Conservation (phyloP, 345 rosid genomes). For the Balakata baccata region DNA sequence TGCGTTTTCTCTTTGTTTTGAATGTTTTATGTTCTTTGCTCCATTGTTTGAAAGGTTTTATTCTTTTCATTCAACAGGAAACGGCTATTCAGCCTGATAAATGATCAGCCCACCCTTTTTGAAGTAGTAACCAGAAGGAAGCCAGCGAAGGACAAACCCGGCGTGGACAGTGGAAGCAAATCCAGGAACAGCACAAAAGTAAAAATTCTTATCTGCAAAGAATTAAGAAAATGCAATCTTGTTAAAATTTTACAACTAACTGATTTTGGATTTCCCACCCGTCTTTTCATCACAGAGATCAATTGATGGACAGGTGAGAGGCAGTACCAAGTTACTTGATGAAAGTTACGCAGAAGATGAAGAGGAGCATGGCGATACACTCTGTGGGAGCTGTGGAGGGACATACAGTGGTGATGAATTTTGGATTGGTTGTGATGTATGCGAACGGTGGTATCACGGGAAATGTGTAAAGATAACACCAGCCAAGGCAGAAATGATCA, state of each 20-base stretch:
- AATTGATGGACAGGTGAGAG: constrained; percentile 54
- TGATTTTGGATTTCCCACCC: neutral
- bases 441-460: constrained; percentile 87
- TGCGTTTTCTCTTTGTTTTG: neutral
- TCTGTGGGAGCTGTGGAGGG: constrained; percentile 81
- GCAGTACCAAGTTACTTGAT: constrained; percentile 45
- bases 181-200: constrained; percentile 73
- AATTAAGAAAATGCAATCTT: neutral
- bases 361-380: constrained; percentile 82
- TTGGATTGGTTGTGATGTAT: constrained; percentile 84
- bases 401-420: constrained; percentile 71
- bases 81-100: constrained; percentile 64
- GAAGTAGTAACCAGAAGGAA: constrained; percentile 65
- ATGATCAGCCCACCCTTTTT: constrained; percentile 68
- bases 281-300: constrained; percentile 47
- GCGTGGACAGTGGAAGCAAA: constrained; percentile 62
- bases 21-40: neutral
- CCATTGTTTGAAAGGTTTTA: neutral
- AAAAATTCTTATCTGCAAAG: neutral
- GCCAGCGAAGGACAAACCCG: constrained; percentile 52
- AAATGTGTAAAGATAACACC: constrained; percentile 87
- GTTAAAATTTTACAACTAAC: neutral
- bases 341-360: constrained; percentile 69
- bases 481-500: constrained; percentile 73
- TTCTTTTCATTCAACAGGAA: constrained; percentile 41